Evolutionary conservation across 2,329 filamentous ascomycete species (phyloP), one percentile per base, ranked within the genome.

Genomic region (Fusarium abutilonis): DNA sequence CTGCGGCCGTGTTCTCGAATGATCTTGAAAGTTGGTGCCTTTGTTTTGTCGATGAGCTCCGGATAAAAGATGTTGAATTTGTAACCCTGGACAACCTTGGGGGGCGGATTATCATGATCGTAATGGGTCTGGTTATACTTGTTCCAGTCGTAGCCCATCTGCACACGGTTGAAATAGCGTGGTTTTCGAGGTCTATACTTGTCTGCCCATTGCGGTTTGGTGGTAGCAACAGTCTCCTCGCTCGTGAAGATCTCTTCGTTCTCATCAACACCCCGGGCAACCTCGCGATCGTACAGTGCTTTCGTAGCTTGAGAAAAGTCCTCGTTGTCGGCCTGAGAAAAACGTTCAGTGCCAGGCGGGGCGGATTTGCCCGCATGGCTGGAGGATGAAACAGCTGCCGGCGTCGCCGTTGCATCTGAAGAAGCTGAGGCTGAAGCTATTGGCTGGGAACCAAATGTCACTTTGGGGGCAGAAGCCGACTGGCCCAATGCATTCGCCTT

Each of bases 51-150:
- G 71, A 98, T 92, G 29, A 99, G 86, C 69, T 99, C 95, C 0
- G 95, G 95, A 73, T 99, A 99, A 78, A 99, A 99, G 47, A 99
- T 94, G 79, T 99, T 98, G 83, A 99, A 99, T 76, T 96, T 97
- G 83, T 99, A 99, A 53, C 95, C 95, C 75, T 99, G 95, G 10
- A 99, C 95, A 7, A 99, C 94, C 78, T 97, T 97, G 23, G 95
- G 95, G 2, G 95, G 95, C 3, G 95, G 95, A 72, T 98, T 97
- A 74, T 98, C 94, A 75, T 97, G 92, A 75, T 98, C 95, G 79
- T 99, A 99, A 78, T 99, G 95, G 11, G 95, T 99, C 78, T 99
- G 95, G 73, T 99, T 99, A 83, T 99, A 99, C 78, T 99, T 99
- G 82, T 99, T 99, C 95, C 95, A 99, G 76, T 99, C 95, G 76